These are phyloP conservation scores for Penicillium coprophilum DNA, from an alignment of 495 filamentous ascomycete species.

Conservation along the genomic window DNA sequence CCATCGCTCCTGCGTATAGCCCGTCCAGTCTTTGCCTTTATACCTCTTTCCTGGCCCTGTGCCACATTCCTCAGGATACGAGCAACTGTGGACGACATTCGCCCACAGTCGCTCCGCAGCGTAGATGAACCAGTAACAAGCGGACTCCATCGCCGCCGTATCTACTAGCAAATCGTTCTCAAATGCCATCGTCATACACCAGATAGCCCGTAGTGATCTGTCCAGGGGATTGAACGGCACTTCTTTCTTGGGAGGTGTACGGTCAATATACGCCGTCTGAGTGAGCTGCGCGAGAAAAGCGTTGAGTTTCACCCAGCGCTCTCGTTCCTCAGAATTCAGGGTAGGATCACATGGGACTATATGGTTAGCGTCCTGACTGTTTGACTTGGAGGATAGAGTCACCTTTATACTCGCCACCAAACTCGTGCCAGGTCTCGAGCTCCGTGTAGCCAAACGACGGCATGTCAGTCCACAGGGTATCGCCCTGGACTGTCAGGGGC, in stretches of 20 bases:
- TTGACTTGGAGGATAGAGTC: not conserved
- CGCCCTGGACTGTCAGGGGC: not conserved
- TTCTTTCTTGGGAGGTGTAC: not conserved
- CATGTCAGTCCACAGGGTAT: constrained; percentile 10
- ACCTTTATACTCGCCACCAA: constrained; percentile 7
- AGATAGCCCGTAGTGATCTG: constrained; percentile 6
- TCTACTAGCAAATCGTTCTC: constrained; percentile 5
- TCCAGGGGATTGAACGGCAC: constrained; percentile 4
- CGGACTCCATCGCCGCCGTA: constrained; percentile 5
- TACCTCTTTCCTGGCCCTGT: not conserved
- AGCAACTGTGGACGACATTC: not conserved
- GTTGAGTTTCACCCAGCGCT: constrained; percentile 7
- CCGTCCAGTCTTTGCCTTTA: not conserved
- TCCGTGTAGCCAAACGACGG: constrained; percentile 7
- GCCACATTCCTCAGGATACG: not conserved
- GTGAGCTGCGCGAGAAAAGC: constrained; percentile 11
- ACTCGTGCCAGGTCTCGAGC: constrained; percentile 4
- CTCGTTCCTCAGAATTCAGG: constrained; percentile 1
- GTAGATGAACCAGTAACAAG: constrained; percentile 10
- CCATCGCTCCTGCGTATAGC: constrained; percentile 5
- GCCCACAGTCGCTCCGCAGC: not conserved
- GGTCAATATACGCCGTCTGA: not conserved
- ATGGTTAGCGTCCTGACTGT: not conserved
- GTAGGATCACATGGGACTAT: constrained; percentile 3
- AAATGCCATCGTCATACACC: not conserved